Base-by-base conservation (phyloP, 169 alveolate species). In the Toxoplasma gondii region DNA sequence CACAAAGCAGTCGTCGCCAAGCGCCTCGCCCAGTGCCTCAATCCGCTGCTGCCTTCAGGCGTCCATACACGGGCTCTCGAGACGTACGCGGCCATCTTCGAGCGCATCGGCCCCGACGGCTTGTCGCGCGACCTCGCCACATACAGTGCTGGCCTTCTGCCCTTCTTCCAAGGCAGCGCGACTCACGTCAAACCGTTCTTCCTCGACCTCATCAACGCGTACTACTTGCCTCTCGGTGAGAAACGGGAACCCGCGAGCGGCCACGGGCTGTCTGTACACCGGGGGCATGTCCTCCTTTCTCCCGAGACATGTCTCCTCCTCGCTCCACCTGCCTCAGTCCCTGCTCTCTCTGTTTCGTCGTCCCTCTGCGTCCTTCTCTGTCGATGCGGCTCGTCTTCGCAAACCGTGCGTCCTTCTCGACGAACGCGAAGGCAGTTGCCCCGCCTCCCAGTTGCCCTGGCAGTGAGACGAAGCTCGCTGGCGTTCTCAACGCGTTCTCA, bases 41-140 rank as follows among this genome's bases (percentile, higher is more conserved):
- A 98, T 92, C 99, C 99, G 2, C 97, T 96, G 70, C 96, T 98
- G 36, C 99, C 99, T 12, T 96, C 98, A 44, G 99, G 99, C 7
- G 98, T 98, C 1, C 99, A 98, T 94, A 97, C 97, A 44, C 97
- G 97, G 91, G 99, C 99, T 36, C 97, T 98, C 96, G 99, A 98
- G 94, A 97, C 98, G 0, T 98, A 98, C 94, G 98, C 97, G 54
- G 92, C 98, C 38, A 97, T 98, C 64, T 96, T 97, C 94, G 98
- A 97, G 87, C 97, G 98, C 93, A 97, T 97, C 17, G 98, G 98
- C 69, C 94, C 96, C 69, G 95, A 93, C 64, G 98, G 97, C 53
- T 95, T 98, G 92, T 96, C 98, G n/a, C 96, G 96, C 82, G 98
- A 98, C 93, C 95, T 98, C 83, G 99, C 98, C 87, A 94, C 98